Conservation (phyloP, 2,329 filamentous ascomycete genomes). For the Alternaria ethzedia region DNA sequence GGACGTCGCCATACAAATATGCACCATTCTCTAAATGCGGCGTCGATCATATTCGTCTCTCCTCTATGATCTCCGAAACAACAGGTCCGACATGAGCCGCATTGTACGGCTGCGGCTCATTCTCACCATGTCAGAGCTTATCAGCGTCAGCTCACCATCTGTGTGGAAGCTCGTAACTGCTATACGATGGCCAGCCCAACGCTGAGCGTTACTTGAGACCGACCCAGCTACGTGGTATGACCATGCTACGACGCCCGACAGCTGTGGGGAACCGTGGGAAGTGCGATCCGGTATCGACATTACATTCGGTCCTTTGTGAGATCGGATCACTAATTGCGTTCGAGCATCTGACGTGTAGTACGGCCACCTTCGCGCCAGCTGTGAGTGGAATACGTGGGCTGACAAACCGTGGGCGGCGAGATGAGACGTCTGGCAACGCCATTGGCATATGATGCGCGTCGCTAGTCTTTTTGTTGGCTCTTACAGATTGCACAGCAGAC, state of each 20-base stretch:
- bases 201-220: background rate
- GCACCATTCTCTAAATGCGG: background rate
- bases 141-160: background rate
- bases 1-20: background rate
- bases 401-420: background rate
- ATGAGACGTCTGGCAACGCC: background rate
- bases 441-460: background rate
- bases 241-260: background rate
- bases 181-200: background rate
- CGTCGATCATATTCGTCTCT: constrained; percentile 6
- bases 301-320: background rate
- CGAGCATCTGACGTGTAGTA: background rate
- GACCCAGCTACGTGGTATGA: background rate
- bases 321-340: constrained; percentile 5
- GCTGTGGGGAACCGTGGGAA: constrained; percentile 17
- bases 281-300: background rate
- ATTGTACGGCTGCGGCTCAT: background rate
- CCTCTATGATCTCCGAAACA: constrained; percentile 12
- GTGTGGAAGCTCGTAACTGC: background rate
- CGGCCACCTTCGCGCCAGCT: background rate
- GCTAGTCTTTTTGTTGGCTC: background rate
- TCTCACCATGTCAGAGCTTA: background rate
- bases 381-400: background rate
- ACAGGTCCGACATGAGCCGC: background rate
- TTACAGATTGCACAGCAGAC: background rate